Evolutionary conservation across 2,329 filamentous ascomycete species (phyloP).

Genomic region (Myotisia sp.): DNA sequence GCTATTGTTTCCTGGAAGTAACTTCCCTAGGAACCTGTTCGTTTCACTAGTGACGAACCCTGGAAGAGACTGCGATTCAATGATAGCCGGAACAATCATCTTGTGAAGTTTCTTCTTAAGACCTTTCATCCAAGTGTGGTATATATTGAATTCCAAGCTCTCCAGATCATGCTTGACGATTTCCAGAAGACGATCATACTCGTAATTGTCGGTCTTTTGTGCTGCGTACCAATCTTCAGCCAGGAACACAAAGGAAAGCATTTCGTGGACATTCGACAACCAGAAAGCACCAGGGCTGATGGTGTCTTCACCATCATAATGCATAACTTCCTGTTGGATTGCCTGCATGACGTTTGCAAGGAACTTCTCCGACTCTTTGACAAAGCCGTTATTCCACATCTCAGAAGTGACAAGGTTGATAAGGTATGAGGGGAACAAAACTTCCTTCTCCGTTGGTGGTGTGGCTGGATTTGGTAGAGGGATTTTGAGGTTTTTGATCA

Average conservation of each 20-base stretch:
- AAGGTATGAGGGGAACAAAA: constrained; percentile 94
- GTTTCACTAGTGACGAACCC: constrained; percentile 98
- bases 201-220: constrained; percentile 97
- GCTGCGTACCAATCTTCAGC: constrained; percentile 99
- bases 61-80: constrained; percentile 93
- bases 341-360: constrained; percentile 99
- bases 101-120: constrained; percentile 98
- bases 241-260: constrained; percentile 98
- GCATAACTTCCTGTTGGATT: constrained; percentile 98
- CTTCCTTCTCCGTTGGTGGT: constrained; percentile 92
- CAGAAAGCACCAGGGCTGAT: constrained; percentile 97
- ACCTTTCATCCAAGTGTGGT: constrained; percentile 99
- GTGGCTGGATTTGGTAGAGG: constrained; percentile 74
- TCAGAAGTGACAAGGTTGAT: constrained; percentile 98
- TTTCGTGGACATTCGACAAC: constrained; percentile 98
- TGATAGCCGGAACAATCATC: constrained; percentile 99
- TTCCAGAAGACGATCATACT: constrained; percentile 92
- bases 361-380: constrained; percentile 98
- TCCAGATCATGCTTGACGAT: constrained; percentile 99
- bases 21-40: constrained; percentile 94
- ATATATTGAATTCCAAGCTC: constrained; percentile 98
- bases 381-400: constrained; percentile 99
- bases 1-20: constrained; percentile 74
- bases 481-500: constrained; percentile 94
- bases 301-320: constrained; percentile 91